Percentiles rank a stretch among this genome's conserved stretches.
phyloP scores from a whole-genome alignment of 1,139 yeast genomes.

The Suhomyces yuchorum region DNA sequence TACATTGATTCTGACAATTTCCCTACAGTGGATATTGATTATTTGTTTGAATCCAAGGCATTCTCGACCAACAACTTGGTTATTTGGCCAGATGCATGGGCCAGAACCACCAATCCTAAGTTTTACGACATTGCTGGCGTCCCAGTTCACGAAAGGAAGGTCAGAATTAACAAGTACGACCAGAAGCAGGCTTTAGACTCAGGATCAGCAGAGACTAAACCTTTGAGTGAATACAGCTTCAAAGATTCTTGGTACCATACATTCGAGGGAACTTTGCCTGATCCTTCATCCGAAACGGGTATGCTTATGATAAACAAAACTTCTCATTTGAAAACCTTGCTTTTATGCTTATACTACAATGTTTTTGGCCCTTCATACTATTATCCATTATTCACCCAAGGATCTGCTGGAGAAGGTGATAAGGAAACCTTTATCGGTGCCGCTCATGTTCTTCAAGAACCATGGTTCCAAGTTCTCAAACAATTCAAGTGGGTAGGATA shows the following conservation, averaged over 20 bases:
- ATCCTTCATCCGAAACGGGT: constrained; percentile 68
- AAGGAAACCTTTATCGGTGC: constrained; percentile 71
- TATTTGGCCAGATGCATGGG: constrained; percentile 58
- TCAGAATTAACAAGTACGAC: constrained; percentile 39
- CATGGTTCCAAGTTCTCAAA: constrained; percentile 56
- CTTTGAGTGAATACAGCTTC: constrained; percentile 36
- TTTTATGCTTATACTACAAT: constrained; percentile 59
- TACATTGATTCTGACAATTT: constrained; percentile 71
- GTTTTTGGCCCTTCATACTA: constrained; percentile 60
- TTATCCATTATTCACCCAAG: constrained; percentile 64
- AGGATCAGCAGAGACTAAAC: constrained; percentile 25
- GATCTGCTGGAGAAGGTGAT: constrained; percentile 74
- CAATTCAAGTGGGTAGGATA: constrained; percentile 58
- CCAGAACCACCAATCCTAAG: constrained; percentile 50
- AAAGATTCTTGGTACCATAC: constrained; percentile 50
- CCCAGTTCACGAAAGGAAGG: constrained; percentile 40
- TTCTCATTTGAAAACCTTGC: constrained; percentile 50
- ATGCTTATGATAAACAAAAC: constrained; percentile 59
- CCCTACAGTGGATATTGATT: constrained; percentile 57
- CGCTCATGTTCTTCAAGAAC: constrained; percentile 50
- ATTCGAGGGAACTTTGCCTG: constrained; percentile 58
- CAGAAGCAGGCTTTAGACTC: constrained; percentile 24
- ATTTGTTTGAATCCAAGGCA: constrained; percentile 45
- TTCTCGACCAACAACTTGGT: constrained; percentile 45
- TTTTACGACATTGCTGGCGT: constrained; percentile 47